phyloP scores from a whole-genome alignment of 257 asterid genomes.

The Leonotis leonurus region DNA sequence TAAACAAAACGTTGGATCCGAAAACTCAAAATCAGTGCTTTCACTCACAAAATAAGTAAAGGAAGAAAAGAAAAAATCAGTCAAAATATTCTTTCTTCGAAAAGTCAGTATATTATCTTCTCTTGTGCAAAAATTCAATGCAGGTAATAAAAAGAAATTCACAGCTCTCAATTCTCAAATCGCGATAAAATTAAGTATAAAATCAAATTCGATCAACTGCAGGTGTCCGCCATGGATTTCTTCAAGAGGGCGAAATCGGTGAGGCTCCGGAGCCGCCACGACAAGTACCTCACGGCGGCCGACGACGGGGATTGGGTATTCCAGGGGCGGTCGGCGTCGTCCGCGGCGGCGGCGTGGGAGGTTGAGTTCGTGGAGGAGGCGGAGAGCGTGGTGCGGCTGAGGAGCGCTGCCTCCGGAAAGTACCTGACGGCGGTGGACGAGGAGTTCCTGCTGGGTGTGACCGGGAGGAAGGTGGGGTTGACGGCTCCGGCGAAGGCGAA shows the following conservation, averaged over 20 bases:
- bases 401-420: slow-evolving; percentile 54
- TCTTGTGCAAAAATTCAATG: neutral
- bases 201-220: neutral
- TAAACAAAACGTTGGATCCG: neutral
- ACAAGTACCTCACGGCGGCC: slow-evolving; percentile 54
- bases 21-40: neutral
- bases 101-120: neutral
- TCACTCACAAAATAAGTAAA: neutral
- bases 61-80: neutral
- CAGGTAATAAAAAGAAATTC: neutral
- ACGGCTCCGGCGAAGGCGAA: slow-evolving; percentile 47
- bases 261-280: slow-evolving; percentile 58
- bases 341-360: slow-evolving; percentile 40
- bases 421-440: slow-evolving; percentile 64
- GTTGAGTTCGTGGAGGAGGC: slow-evolving; percentile 60
- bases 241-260: slow-evolving; percentile 55
- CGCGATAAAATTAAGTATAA: neutral
- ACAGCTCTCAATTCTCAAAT: neutral
- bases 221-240: slow-evolving; percentile 64
- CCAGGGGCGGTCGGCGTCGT: slow-evolving; percentile 49
- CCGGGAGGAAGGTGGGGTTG: slow-evolving; percentile 62
- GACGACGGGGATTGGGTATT: slow-evolving; percentile 42
- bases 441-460: slow-evolving; percentile 53
- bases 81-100: neutral
- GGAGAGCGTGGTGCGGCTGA: slow-evolving; percentile 44